Conservation (phyloP, 2,329 filamentous ascomycete species). For the Scedosporium dehoogii region DNA sequence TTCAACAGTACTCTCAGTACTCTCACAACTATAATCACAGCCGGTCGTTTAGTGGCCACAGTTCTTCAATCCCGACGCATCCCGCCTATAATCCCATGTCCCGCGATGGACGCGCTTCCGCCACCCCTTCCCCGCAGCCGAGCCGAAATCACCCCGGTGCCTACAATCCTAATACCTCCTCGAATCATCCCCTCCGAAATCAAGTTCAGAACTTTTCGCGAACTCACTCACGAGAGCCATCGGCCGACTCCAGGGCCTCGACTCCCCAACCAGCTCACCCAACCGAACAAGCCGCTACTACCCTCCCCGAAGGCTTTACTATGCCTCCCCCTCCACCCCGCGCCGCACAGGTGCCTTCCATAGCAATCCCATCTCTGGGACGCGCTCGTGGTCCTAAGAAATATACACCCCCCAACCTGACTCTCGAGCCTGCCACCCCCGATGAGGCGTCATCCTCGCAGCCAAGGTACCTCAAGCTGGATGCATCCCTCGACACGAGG, state of each 20-base stretch:
- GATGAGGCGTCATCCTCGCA: background rate
- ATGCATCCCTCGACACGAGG: background rate
- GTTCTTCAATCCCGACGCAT: slow-evolving; percentile 29
- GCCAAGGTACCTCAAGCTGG: background rate
- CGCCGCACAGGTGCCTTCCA: slow-evolving; percentile 20
- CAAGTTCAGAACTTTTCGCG: background rate
- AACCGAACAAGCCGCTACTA: background rate
- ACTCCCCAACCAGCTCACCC: background rate
- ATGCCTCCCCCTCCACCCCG: slow-evolving; percentile 18
- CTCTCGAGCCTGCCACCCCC: background rate
- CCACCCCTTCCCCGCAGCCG: slow-evolving; percentile 7
- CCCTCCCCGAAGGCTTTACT: slow-evolving; percentile 2
- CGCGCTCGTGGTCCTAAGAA: slow-evolving; percentile 30
- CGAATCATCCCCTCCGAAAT: background rate
- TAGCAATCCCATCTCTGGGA: slow-evolving; percentile 27
- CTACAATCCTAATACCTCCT: background rate
- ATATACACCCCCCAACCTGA: slow-evolving; percentile 24
- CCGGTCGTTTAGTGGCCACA: slow-evolving; percentile 2
- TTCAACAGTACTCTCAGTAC: slow-evolving; percentile 14
- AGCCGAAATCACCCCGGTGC: background rate
- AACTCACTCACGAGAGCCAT: background rate
- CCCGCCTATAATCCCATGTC: slow-evolving; percentile 36
- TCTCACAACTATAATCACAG: slow-evolving; percentile 13
- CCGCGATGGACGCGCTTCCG: slow-evolving; percentile 18
- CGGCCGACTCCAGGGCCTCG: slow-evolving; percentile 2